Evolutionary conservation across 352 stramenopile genomes (phyloP), one percentile per base, ranked within the genome.

Genomic region (Phytophthora pseudosyringae): DNA sequence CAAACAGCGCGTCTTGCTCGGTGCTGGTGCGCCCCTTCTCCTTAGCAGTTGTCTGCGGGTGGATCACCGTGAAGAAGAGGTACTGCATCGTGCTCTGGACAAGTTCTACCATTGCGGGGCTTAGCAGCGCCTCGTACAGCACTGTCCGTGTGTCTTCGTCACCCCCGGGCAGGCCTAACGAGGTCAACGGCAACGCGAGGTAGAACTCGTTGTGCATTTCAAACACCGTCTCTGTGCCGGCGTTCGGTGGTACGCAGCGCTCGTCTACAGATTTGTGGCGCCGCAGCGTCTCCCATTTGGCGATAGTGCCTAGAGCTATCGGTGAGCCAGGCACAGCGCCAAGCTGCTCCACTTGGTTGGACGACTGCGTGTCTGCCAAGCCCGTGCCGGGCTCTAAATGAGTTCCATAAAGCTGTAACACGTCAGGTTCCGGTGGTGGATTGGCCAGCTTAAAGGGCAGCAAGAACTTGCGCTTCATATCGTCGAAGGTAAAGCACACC

Each of bases 381-480:
- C 35, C 54, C 11, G 7, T 26, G 13, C 43, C 31, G 5, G 18
- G 33, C 31, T 81, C 81, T 40, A 13, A 28, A 31, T 25, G 46
- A 29, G 80, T 81, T 28, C 71, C 81, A 36, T 73, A 85, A 3
- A 64, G 62, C 4, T 79, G 68, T n/a, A 87, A 64, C 5, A 87
- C 69, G 52, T 90, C 77, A n/a, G 51, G 49, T 31, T 83, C 59
- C 6, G 71, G 48, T 11, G 67, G 55, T 32, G 43, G 33, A 4
- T 41, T 62, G 1, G 74, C 73, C 13, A 86, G 56, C 43, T 88
- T 89, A 46, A 91, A 93, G 0, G 84, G 84, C 28, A 88, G 59
- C 38, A 93, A 35, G 26, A 86, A 93, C 41, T 81, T 76, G 18
- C 69, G 76, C 70, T 91, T 91, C 67, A 93, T 89, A 39, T 91